phyloP scores from a whole-genome alignment of 1,284 basidiomycete genomes.

The Neonothopanus nambi region DNA sequence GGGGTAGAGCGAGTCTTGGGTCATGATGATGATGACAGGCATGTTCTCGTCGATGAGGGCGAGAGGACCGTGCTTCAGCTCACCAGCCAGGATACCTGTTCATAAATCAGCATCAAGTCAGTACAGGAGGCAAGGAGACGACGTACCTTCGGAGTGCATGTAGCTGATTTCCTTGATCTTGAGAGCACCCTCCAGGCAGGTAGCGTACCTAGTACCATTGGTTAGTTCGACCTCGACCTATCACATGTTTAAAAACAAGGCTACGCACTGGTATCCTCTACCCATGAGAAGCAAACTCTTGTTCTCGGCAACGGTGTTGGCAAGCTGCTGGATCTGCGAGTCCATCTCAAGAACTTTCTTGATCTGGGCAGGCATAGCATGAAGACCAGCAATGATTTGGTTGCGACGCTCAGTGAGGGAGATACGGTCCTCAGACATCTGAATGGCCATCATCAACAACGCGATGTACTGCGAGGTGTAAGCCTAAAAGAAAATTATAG shows the following conservation, averaged over 20 bases:
- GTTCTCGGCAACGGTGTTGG: slow-evolving; percentile 78
- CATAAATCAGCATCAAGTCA: neutral
- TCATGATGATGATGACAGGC: slow-evolving; percentile 99
- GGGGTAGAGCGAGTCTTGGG: slow-evolving; percentile 96
- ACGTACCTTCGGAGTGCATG: slow-evolving; percentile 84
- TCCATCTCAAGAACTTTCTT: slow-evolving; percentile 87
- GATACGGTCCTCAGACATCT: slow-evolving; percentile 96
- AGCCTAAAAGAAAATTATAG: slow-evolving; percentile 56
- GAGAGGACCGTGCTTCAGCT: slow-evolving; percentile 98
- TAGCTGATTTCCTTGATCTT: slow-evolving; percentile 99
- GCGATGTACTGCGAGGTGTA: slow-evolving; percentile 99
- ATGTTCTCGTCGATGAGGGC: slow-evolving; percentile 98
- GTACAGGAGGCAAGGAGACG: no score
- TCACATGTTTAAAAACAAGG: neutral
- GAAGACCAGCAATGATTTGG: slow-evolving; percentile 93
- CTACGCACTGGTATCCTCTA: slow-evolving; percentile 89
- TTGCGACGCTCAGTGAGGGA: slow-evolving; percentile 89
- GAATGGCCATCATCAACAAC: slow-evolving; percentile 96
- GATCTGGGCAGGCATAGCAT: slow-evolving; percentile 89
- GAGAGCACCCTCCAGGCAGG: slow-evolving; percentile 96
- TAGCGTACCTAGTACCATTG: slow-evolving; percentile 65
- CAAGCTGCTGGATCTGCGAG: slow-evolving; percentile 79
- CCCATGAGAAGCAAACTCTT: slow-evolving; percentile 97
- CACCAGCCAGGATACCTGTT: slow-evolving; percentile 89
- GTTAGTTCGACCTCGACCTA: neutral